Evolutionary conservation across 2,329 filamentous ascomycete genomes (phyloP).

Genomic region (Elsinoe perseae): DNA sequence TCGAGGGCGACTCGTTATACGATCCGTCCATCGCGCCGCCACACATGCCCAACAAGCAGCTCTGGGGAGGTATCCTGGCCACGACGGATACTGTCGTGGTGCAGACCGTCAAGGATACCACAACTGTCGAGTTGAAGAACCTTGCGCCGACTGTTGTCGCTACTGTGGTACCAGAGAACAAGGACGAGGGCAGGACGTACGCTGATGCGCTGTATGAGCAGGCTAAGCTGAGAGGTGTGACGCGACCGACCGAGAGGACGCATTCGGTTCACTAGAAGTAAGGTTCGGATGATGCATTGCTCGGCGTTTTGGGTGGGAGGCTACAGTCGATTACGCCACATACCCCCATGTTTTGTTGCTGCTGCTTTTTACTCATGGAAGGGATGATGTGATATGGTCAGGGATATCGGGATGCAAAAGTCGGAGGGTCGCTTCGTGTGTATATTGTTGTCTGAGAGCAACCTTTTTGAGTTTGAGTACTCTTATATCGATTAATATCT

Average conservation of each 20-base stretch:
- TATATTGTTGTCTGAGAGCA: neutral
- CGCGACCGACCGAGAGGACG: constrained; percentile 2
- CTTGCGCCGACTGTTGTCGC: constrained; percentile 18
- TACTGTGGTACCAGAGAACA: constrained; percentile 22
- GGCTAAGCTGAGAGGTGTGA: constrained; percentile 17
- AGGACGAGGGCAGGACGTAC: constrained; percentile 36
- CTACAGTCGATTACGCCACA: neutral
- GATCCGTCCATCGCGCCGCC: constrained; percentile 9
- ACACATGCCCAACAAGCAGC: constrained; percentile 19
- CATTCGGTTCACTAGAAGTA: constrained; percentile 10
- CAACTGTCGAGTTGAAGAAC: constrained; percentile 24
- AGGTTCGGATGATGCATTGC: neutral
- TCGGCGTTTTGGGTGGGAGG: neutral
- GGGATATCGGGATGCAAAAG: neutral
- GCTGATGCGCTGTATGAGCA: constrained; percentile 30
- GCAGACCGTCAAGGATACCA: constrained; percentile 22
- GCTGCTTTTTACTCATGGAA: neutral
- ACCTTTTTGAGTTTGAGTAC: neutral
- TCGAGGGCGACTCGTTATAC: constrained; percentile 5
- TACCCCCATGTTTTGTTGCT: constrained; percentile 2
- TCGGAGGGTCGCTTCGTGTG: neutral
- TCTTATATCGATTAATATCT: constrained; percentile 7
- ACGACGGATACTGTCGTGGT: constrained; percentile 30
- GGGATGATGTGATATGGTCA: neutral
- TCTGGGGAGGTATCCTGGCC: constrained; percentile 31